These are phyloP conservation scores for Ophiostoma perfectum DNA, from an alignment of 2,329 filamentous ascomycete genomes.

Conservation along the genomic window DNA sequence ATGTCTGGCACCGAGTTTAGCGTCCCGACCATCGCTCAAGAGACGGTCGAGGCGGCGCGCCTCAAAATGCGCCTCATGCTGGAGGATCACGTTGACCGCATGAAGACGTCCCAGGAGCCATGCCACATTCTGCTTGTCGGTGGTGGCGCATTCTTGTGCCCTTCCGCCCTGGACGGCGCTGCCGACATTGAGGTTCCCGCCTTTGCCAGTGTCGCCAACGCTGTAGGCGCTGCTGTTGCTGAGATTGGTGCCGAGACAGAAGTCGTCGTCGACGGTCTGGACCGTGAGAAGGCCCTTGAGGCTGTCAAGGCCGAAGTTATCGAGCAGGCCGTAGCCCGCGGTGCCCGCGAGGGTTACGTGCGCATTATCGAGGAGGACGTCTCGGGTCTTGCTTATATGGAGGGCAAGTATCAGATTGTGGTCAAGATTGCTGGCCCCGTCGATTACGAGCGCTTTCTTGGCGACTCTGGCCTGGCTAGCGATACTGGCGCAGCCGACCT, in stretches of 20 bases:
- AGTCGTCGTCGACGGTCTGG: background rate
- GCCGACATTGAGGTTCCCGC: background rate
- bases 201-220: slow-evolving; percentile 47
- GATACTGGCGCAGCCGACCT: background rate
- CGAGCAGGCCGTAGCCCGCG: slow-evolving; percentile 41
- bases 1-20: slow-evolving; percentile 23
- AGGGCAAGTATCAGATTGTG: slow-evolving; percentile 51
- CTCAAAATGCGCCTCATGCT: slow-evolving; percentile 46
- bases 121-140: slow-evolving; percentile 58
- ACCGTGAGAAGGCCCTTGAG: background rate
- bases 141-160: slow-evolving; percentile 39
- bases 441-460: slow-evolving; percentile 32
- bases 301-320: background rate
- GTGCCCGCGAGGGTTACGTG: slow-evolving; percentile 41
- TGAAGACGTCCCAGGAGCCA: slow-evolving; percentile 57
- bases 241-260: slow-evolving; percentile 29
- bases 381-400: slow-evolving; percentile 51
- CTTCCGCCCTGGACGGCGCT: background rate
- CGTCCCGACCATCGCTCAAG: slow-evolving; percentile 28
- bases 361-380: slow-evolving; percentile 48
- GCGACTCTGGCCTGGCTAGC: background rate
- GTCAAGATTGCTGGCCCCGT: slow-evolving; percentile 56
- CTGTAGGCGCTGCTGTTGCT: slow-evolving; percentile 59
- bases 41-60: slow-evolving; percentile 34
- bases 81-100: slow-evolving; percentile 53